A percentile compares a stretch with the other conserved stretches of the same genome.
These are phyloP conservation scores for Tephrocybe sp. DNA, from an alignment of 768 basidiomycete genomes.

Conservation along the genomic window DNA sequence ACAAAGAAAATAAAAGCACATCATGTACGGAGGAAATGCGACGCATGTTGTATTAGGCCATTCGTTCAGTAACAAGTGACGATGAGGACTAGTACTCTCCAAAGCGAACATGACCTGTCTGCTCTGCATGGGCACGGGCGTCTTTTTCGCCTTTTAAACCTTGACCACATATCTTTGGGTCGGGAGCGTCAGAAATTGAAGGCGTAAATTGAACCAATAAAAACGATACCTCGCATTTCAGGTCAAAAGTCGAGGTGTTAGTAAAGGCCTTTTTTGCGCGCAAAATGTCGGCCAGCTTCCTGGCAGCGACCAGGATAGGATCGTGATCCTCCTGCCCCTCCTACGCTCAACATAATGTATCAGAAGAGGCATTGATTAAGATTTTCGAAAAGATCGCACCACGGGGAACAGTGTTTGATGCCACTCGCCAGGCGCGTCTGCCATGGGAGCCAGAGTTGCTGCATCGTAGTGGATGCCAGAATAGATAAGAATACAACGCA, in stretches of 20 bases:
- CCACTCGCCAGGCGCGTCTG: constrained; percentile 78
- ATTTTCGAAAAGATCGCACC: constrained; percentile 37
- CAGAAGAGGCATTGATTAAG: too few relatives aligned
- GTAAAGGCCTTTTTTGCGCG: constrained; percentile 82
- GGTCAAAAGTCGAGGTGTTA: constrained; percentile 87
- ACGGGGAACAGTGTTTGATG: constrained; percentile 83
- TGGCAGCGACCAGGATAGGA: constrained; percentile 58
- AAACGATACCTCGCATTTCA: constrained; percentile 74
- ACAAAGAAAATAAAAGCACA: too few relatives aligned
- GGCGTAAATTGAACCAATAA: not conserved
- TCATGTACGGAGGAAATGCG: too few relatives aligned
- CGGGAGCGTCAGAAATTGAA: constrained; percentile 1
- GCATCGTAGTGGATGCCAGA: constrained; percentile 98
- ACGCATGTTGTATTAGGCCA: too few relatives aligned
- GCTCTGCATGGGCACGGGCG: constrained; percentile 81
- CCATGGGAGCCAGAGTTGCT: constrained; percentile 74
- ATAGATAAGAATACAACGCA: constrained; percentile 78
- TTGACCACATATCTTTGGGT: constrained; percentile 69
- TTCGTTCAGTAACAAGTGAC: too few relatives aligned
- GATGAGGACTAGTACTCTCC: constrained; percentile 79
- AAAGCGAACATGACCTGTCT: constrained; percentile 83
- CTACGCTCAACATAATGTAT: constrained; percentile 17
- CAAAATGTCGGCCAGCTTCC: constrained; percentile 68
- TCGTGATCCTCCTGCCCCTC: constrained; percentile 39
- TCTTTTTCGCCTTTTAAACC: constrained; percentile 94